These are phyloP conservation scores for Batkoa obscura DNA, from an alignment of 371 early-diverging fungal species.

Conservation along the genomic window DNA sequence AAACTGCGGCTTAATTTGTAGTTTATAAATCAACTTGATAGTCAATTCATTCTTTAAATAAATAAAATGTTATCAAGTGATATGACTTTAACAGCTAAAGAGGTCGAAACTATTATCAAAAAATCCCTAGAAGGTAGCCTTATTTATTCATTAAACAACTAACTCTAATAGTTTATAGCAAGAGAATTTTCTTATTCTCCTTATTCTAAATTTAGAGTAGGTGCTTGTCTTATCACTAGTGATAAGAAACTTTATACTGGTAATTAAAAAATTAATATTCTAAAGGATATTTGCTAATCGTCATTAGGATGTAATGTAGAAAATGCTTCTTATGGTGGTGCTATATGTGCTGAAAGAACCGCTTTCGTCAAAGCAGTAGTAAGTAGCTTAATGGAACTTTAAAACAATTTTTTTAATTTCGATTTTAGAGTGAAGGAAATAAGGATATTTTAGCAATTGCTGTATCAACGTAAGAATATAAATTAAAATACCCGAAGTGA, in stretches of 20 bases:
- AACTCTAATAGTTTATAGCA: conserved; percentile 14
- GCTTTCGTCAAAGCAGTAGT: conserved; percentile 66
- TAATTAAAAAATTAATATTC: conserved; percentile 8
- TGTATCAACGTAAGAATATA: conserved; percentile 5
- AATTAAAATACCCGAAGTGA: neutral
- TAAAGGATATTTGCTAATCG: neutral
- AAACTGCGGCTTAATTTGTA: too few relatives aligned
- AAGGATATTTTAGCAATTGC: conserved; percentile 6
- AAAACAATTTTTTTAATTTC: neutral
- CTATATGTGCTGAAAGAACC: conserved; percentile 71
- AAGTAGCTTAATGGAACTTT: conserved; percentile 7
- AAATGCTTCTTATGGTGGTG: conserved; percentile 43
- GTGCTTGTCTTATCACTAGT: conserved; percentile 45
- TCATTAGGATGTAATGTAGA: conserved; percentile 66
- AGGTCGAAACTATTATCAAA: neutral
- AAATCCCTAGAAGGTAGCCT: neutral
- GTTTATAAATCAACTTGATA: too few relatives aligned
- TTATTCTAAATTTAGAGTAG: conserved; percentile 74
- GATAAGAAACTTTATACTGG: conserved; percentile 41
- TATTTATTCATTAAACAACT: too few relatives aligned
- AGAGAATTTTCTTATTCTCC: conserved; percentile 43
- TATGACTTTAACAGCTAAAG: neutral
- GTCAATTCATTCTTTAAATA: too few relatives aligned
- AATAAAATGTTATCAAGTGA: conserved; percentile 5
- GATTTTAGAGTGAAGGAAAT: conserved; percentile 6